Evolutionary conservation across 495 filamentous ascomycete species (phyloP), one percentile per base, ranked within the genome.

Genomic region (Xylaria nigripes): DNA sequence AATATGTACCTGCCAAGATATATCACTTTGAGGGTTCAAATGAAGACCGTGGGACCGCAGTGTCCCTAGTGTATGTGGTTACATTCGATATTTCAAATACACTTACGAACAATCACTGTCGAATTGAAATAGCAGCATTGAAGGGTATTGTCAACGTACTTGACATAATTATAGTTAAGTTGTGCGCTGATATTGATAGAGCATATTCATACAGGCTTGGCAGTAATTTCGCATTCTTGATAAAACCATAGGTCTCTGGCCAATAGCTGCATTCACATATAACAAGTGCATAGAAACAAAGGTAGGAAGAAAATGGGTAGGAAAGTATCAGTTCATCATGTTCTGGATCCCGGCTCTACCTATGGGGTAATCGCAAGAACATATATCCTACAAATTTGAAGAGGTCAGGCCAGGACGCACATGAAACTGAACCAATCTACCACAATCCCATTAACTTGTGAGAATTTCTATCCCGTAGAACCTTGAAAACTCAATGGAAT

Each of bases 321-420:
- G n/a, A 40, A 4, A 5, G 36, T 16, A 8, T 12, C 12, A 13
- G 41, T 10, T 40, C 21, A 41, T 42, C 12, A 41, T 40, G 34
- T 48, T 43, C 25, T 30, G 29, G 21, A 53, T 54, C 47, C 43
- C 23, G 27, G 27, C 29, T 10, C 23, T 41, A 40, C 19, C 43
- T 29, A 6, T 46, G n/a, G 18, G 44, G 34, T 32, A 54, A 34
- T 32, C 23, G 34, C 51, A 54, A 55, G 27, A 50, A 50, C 21
- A 49, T 50, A 44, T 55, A 55, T 57, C 48, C 48, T 57, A 57
- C 54, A 24, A 41, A 57, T 57, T 32, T 47, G 38, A 55, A 46
- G 51, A 46, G 30, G 44, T 32, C 30, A 54, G 24, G 23, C 51
- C 51, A 47, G 51, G 51, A 47, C 36, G 22, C 29, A 46, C 41